phyloP scores from a whole-genome alignment of 805 yeast genomes.

The Hanseniaspora clermontiae region DNA sequence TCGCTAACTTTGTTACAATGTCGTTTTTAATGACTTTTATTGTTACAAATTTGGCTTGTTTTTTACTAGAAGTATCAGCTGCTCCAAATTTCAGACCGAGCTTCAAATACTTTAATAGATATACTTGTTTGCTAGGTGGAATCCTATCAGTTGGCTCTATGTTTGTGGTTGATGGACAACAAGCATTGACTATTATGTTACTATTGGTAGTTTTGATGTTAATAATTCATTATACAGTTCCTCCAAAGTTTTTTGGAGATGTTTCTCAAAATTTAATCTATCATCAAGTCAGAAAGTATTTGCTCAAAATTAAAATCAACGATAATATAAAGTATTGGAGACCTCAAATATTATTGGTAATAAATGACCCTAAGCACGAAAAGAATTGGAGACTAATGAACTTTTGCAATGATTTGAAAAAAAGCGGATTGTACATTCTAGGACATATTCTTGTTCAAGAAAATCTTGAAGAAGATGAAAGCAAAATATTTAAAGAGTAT shows the following conservation, averaged over 20 bases:
- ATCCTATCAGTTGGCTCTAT: conserved; percentile 62
- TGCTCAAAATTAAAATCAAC: conserved; percentile 58
- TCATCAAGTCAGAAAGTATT: conserved; percentile 89
- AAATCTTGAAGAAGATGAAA: conserved; percentile 23
- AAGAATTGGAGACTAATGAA: conserved; percentile 83
- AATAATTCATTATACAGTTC: conserved; percentile 76
- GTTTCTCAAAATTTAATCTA: conserved; percentile 90
- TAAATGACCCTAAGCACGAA: conserved; percentile 65
- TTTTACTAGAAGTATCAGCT: conserved; percentile 69
- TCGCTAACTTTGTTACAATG: conserved; percentile 93
- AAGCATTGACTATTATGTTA: conserved; percentile 65
- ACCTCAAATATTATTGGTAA: conserved; percentile 79
- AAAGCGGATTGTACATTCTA: conserved; percentile 83
- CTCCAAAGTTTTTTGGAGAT: conserved; percentile 97
- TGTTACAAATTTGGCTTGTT: conserved; percentile 88
- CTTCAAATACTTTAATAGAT: conserved; percentile 69
- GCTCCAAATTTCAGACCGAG: conserved; percentile 99
- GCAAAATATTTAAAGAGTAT: conserved; percentile 49
- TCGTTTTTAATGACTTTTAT: conserved; percentile 93
- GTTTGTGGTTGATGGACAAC: conserved; percentile 87
- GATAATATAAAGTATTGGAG: conserved; percentile 98
- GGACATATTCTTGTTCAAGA: conserved; percentile 62
- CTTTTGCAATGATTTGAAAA: conserved; percentile 87
- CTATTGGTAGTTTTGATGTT: conserved; percentile 55
- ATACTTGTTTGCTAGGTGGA: conserved; percentile 72